Conservation (phyloP, 441 rosid species). For the Kokia cookei region DNA sequence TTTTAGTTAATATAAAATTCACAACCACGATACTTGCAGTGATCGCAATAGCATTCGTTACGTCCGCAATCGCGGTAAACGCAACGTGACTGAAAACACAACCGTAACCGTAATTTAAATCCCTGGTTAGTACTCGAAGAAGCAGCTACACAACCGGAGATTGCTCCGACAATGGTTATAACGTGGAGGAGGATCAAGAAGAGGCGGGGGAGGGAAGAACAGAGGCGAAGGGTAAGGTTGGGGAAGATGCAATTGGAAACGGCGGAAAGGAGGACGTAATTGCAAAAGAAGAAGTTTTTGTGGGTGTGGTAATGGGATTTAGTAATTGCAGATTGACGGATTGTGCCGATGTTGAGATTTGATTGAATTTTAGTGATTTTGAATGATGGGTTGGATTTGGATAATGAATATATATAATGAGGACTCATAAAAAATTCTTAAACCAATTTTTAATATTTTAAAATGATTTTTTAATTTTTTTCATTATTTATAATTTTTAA, state of each 20-base stretch:
- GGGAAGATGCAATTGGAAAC: conserved; percentile 89
- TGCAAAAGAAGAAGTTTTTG: conserved; percentile 65
- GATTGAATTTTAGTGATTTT: background rate
- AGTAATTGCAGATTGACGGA: conserved; percentile 15
- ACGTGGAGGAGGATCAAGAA: conserved; percentile 72
- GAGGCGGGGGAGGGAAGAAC: conserved; percentile 72
- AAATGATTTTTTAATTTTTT: too few species aligned
- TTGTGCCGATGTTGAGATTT: conserved; percentile 8
- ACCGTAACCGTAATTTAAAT: too few species aligned
- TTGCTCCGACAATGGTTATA: conserved; percentile 59
- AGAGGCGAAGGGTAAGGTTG: conserved; percentile 71
- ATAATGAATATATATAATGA: background rate
- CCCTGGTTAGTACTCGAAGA: conserved; percentile 12
- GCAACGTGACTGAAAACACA: too few species aligned
- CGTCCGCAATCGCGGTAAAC: too few species aligned
- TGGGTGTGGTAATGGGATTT: conserved; percentile 47
- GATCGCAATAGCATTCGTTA: too few species aligned
- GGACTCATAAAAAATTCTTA: too few species aligned
- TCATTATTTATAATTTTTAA: too few species aligned
- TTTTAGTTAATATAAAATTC: too few species aligned
- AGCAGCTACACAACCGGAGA: conserved; percentile 68
- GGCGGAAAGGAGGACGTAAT: conserved; percentile 82
- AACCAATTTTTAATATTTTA: too few species aligned
- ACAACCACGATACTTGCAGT: too few species aligned
- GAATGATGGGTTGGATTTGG: background rate